phyloP scores from a whole-genome alignment of 768 basidiomycete species.

The Tricholoma bakamatsutake region DNA sequence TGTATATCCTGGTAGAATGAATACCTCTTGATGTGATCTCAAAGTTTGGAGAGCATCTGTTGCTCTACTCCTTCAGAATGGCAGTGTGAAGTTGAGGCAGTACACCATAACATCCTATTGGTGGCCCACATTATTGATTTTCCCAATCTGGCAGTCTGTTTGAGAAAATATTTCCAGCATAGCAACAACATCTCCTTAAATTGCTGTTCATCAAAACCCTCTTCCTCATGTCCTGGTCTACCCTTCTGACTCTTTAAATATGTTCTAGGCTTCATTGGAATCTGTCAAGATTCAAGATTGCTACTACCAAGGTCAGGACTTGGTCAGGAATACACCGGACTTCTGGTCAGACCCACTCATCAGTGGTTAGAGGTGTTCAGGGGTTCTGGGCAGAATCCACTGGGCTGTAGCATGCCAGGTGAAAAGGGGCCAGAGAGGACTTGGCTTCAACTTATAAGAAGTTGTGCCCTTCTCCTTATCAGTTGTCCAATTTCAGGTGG shows the following conservation, averaged over 20 bases:
- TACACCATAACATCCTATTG: neutral
- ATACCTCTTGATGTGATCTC: neutral
- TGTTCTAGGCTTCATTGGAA: conserved; percentile 2
- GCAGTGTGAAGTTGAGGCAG: neutral
- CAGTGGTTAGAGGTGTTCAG: no score
- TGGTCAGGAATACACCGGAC: no score
- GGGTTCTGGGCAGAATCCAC: no score
- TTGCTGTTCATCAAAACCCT: neutral
- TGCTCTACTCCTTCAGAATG: conserved; percentile 1
- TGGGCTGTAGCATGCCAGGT: no score
- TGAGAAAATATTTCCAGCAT: neutral
- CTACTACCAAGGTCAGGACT: no score
- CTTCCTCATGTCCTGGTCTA: conserved; percentile 1
- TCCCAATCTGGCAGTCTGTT: neutral
- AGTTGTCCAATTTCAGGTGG: no score
- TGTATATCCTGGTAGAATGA: neutral
- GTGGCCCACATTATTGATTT: neutral
- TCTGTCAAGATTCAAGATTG: no score
- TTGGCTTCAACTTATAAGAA: no score
- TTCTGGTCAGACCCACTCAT: no score
- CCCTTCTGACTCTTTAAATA: conserved; percentile 1
- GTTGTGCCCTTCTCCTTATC: no score
- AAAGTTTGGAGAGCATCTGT: conserved; percentile 1
- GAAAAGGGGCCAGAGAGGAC: no score
- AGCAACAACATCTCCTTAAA: neutral